Evolutionary conservation across 2,329 filamentous ascomycete species (phyloP), one percentile per base, ranked within the genome.

Genomic region (Talaromyces verruculosus): DNA sequence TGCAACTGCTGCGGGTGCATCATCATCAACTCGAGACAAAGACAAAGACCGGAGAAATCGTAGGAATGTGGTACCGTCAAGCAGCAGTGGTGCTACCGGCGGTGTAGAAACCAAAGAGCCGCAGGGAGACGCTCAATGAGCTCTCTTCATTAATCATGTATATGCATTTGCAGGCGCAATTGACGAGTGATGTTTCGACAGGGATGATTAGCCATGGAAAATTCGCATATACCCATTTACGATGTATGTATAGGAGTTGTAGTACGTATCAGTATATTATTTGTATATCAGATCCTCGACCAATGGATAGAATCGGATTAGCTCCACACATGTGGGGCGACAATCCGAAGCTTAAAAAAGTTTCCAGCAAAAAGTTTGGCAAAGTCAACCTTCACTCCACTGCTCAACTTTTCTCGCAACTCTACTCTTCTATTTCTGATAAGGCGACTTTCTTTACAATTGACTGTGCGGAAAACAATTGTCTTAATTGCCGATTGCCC

Each of bases 11-110:
- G 66, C 72, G 15, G 72, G 70, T 5, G 65, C 71, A 2, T 74
- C 68, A 33, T 71, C 74, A n/a, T 75, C 73, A 19, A 78, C 76
- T 45, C 78, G 71, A 62, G 73, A 77, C 55, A 63, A 57, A 60
- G 68, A 28, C 62, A 70, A 7, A 67, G 64, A 45, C 67, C 65
- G 22, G 25, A 67, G 28, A 35, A 49, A 15, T 58, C 62, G 62
- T 60, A 69, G 51, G 65, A 69, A 33, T 37, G 62, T 39, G 7
- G 62, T 58, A 5, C 61, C 49, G 17, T 25, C 61, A 19, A 58
- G 39, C 8, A 64, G 17, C 25, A 33, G 19, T n/a, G 61, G 22
- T 57, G 43, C 33, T 28, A 15, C 43, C 22, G 49, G 47, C 35
- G 49, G 33, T 63, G 17, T 15, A 57, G 28, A 43, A 5, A 30